phyloP scores from a whole-genome alignment of 176 grass and related monocot species.

The Oryza rufipogon region DNA sequence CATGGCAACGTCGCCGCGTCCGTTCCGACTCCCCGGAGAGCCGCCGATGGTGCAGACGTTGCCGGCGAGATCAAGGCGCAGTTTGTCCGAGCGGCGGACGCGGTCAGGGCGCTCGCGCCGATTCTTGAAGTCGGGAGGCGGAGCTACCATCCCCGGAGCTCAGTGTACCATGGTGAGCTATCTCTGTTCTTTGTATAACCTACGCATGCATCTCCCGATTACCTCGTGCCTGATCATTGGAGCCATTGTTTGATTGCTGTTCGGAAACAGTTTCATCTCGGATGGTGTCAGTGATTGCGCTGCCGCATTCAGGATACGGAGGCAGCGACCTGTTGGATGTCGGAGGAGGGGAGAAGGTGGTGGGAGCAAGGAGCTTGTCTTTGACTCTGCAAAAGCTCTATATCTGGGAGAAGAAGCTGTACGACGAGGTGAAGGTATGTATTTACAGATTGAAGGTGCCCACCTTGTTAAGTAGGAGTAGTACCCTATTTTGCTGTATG shows the following conservation, averaged over 20 bases:
- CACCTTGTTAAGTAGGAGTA: not conserved
- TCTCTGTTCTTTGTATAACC: not conserved
- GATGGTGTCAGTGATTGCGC: slow-evolving; percentile 51
- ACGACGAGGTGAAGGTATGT: slow-evolving; percentile 86
- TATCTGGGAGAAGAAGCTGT: slow-evolving; percentile 89
- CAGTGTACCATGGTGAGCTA: slow-evolving; percentile 71
- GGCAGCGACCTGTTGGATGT: slow-evolving; percentile 38
- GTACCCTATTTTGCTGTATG: not conserved
- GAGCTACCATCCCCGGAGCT: slow-evolving; percentile 65
- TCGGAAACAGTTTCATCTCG: slow-evolving; percentile 44
- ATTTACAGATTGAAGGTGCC: not conserved
- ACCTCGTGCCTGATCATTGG: not conserved
- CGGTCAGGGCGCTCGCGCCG: slow-evolving; percentile 36
- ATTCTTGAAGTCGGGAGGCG: slow-evolving; percentile 73
- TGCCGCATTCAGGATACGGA: slow-evolving; percentile 36
- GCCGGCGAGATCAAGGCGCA: slow-evolving; percentile 63
- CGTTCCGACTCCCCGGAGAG: slow-evolving; percentile 17
- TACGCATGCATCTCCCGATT: slow-evolving; percentile 4
- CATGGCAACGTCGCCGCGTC: slow-evolving; percentile 14
- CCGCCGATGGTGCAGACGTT: slow-evolving; percentile 28
- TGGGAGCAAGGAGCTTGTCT: slow-evolving; percentile 54
- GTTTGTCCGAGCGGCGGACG: slow-evolving; percentile 58
- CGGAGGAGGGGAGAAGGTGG: slow-evolving; percentile 60
- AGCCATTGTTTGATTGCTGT: slow-evolving; percentile 34
- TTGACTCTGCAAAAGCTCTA: slow-evolving; percentile 80